Base-by-base conservation (phyloP, 192 early-diverging fungal species). In the Coemansia reversa region DNA sequence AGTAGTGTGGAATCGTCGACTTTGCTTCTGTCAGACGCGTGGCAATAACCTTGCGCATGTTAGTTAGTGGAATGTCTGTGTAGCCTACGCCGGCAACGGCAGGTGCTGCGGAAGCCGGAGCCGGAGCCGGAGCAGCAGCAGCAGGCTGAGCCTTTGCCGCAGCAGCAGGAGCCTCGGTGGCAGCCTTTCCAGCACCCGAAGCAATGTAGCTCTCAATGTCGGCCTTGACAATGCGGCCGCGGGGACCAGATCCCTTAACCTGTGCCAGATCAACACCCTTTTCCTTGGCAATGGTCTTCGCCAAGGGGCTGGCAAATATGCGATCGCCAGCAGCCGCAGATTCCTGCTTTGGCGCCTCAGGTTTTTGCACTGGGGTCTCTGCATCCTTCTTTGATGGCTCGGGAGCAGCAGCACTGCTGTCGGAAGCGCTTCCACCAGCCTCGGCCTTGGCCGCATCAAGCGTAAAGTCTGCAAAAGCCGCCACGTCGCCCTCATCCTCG, bases 191-290 rank as follows among this genome's bases (percentile, higher is more conserved):
- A 59, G 67, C 57, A 62, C 69, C 74, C 24, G 71, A 62, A 3
- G 51, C 68, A 30, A 70, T 48, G 51, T 66, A 92, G 62, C 70
- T 83, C 63, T 93, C 86, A 35, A 99, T 88, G 73, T 99, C 97
- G 47, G 86, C 85, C 87, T 97, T 97, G 51, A 93, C 72, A 62
- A 99, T 91, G 61, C 95, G 88, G 61, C 94, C 94, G 51, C 86
- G 72, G 45, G 95, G 95, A 25, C 95, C 97, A 63, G 93, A 86
- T 55, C 94, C 97, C 58, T 82, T 79, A 62, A 99, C 77, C 45
- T 86, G 77, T 52, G 82, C 78, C 58, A 99, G 85, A 63, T 86
- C 77, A 65, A 97, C 84, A 63, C 84, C 86, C 79, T 90, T 89
- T 69, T 95, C 90, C 56, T 85, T 86, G 51, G 97, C 97, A 54